Percentiles rank a stretch among this genome's conserved stretches.
Evolutionary conservation across 2,329 filamentous ascomycete species (phyloP).

Genomic region (Pyrenochaeta sp.): DNA sequence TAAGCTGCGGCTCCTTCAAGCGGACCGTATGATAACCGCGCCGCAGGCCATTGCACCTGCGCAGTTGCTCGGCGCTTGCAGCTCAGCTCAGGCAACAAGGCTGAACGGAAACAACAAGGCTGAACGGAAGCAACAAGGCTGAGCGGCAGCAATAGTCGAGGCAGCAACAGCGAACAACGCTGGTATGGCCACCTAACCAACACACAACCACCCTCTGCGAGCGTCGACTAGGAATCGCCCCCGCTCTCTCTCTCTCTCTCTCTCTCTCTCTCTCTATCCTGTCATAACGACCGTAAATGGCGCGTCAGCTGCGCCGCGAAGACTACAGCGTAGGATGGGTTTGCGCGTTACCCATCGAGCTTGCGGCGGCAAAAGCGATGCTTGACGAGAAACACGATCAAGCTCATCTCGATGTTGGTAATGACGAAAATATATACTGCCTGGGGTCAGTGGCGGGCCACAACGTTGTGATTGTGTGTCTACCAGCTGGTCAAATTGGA

Average conservation of each 20-base stretch:
- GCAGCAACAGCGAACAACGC: neutral
- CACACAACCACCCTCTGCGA: neutral
- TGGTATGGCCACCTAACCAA: neutral
- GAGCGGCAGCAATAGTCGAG: no score
- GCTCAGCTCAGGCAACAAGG: conserved; percentile 34
- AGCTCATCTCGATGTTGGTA: conserved; percentile 28
- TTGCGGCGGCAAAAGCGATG: conserved; percentile 16
- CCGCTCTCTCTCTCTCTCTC: neutral
- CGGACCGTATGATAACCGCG: no score
- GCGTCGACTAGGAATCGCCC: neutral
- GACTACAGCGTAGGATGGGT: conserved; percentile 27
- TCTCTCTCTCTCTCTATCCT: neutral
- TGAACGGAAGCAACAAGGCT: neutral
- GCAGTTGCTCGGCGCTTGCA: conserved; percentile 18
- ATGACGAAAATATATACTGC: conserved; percentile 29
- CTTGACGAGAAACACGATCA: conserved; percentile 21
- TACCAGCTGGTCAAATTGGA: conserved; percentile 39
- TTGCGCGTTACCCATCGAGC: conserved; percentile 21
- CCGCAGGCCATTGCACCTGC: no score
- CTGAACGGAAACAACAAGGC: neutral
- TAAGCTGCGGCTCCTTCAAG: no score
- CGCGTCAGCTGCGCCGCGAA: conserved; percentile 11
- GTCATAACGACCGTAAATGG: conserved; percentile 4
- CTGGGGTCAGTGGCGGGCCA: conserved; percentile 38
- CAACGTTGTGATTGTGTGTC: conserved; percentile 39